A percentile compares a stretch with the other conserved stretches of the same genome.
Conservation (phyloP, 352 stramenopile species). For the Peronospora farinosa region DNA sequence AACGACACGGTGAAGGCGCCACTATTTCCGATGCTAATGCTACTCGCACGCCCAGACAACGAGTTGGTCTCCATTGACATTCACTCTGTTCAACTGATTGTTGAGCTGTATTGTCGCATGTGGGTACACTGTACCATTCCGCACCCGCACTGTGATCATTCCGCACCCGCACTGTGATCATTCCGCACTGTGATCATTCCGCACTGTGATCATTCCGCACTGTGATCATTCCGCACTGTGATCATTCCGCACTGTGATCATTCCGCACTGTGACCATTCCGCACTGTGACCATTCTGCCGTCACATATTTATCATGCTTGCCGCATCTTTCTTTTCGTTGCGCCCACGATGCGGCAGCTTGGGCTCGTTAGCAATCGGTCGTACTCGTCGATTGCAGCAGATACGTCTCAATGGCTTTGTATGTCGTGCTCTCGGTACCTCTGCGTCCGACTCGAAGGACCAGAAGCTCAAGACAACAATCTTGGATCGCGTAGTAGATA, state of each 20-base stretch:
- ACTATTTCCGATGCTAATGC: conserved; percentile 4
- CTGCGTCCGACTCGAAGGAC: conserved; percentile 6
- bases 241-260: too few species aligned
- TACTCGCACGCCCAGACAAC: conserved; percentile 9
- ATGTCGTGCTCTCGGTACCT: conserved; percentile 4
- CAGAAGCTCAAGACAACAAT: conserved; percentile 20
- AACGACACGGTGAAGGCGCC: conserved; percentile 6
- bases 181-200: too few species aligned
- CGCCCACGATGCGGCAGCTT: conserved; percentile 2
- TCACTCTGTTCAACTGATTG: conserved; percentile 5
- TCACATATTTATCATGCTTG: background rate
- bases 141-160: too few species aligned
- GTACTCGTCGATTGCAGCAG: conserved; percentile 1
- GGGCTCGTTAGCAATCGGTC: background rate
- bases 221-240: too few species aligned
- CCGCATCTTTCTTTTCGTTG: conserved; percentile 5
- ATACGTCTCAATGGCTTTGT: conserved; percentile 2
- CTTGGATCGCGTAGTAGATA: conserved; percentile 60
- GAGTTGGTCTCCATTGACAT: conserved; percentile 6
- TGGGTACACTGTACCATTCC: conserved; percentile 3
- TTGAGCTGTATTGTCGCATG: background rate
- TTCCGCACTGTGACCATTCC: too few species aligned
- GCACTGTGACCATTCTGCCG: too few species aligned
- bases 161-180: background rate
- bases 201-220: too few species aligned